phyloP scores from a whole-genome alignment of 805 yeast species.

The Metschnikowia corniflorae region DNA sequence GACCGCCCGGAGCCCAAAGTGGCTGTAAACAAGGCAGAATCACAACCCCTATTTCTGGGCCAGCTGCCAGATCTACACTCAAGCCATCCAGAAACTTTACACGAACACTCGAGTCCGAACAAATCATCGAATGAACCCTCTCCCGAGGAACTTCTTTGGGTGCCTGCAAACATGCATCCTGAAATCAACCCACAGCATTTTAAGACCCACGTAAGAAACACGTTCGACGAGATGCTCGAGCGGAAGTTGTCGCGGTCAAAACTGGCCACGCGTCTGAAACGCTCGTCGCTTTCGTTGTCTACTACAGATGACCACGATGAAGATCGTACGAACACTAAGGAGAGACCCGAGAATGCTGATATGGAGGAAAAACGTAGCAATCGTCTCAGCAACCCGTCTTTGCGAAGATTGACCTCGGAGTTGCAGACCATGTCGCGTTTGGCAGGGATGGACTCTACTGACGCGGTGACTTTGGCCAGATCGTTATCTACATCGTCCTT shows the following conservation, averaged over 20 bases:
- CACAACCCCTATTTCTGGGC: background rate
- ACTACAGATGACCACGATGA: constrained; percentile 13
- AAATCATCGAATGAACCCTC: constrained; percentile 3
- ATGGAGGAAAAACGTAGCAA: background rate
- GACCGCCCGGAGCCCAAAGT: background rate
- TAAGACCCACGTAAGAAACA: constrained; percentile 58
- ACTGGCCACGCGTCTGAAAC: constrained; percentile 15
- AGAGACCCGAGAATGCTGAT: constrained; percentile 1
- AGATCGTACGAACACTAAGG: background rate
- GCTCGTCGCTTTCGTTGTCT: constrained; percentile 16
- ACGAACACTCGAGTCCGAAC: background rate
- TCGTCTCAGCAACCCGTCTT: constrained; percentile 51
- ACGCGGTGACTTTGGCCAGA: constrained; percentile 80
- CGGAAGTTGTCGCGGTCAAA: constrained; percentile 23
- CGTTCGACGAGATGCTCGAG: constrained; percentile 51
- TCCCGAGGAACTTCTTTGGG: constrained; percentile 66
- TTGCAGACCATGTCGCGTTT: constrained; percentile 67
- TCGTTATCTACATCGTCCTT: constrained; percentile 69
- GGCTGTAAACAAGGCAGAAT: background rate
- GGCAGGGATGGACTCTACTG: constrained; percentile 76
- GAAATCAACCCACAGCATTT: constrained; percentile 91
- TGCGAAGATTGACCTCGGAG: constrained; percentile 71
- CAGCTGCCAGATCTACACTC: background rate
- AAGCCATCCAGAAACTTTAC: background rate
- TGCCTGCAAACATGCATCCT: constrained; percentile 92